Evolutionary conservation across 768 basidiomycete genomes (phyloP), one percentile per base, ranked within the genome.

Genomic region (Mycena polygramma): DNA sequence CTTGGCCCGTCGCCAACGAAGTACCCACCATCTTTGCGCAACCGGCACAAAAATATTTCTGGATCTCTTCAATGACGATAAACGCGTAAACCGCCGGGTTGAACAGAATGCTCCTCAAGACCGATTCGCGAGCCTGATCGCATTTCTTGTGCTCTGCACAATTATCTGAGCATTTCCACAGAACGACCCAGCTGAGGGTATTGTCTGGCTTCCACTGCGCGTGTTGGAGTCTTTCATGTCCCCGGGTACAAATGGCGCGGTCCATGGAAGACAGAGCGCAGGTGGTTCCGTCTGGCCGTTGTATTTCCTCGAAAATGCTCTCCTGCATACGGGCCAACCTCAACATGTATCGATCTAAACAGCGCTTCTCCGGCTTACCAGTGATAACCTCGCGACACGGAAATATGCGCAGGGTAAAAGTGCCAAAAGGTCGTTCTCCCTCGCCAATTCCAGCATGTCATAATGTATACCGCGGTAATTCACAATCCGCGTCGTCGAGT

Each of bases 351-450:
- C 30, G 6, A 30, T n/a, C 30, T 30, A 2, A 30, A 30, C 30
- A 30, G 30, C 30, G 30, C 30, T 30, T 30, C 30, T 30, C 49
- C 24, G n/a, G 41, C 43, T 51, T 51, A 59, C 65, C 37, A 24
- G 49, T 10, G 7, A 2, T 4, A 2, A 15, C 20, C 20, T 24
- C 15, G 26, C 24, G 1, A 63, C 1, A 9, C 63, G 61, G 35
- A 45, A 70, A 30, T 70, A 65, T 9, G 57, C 63, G 30, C 55
- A 63, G 36, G 69, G 69, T 7, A 70, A 63, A 26, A 53, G 20
- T 5, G 48, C 41, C 11, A 53, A 9, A 30, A 70, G 39, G 35
- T 45, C 30, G 39, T 59, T 53, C 20, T 70, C 69, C 22, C 55
- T 57, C 13, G 62, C 61, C 22, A 70, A 22, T 13, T 37, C 22